Percentiles rank a stretch among this genome's conserved stretches.
phyloP scores from a whole-genome alignment of 176 grass and related monocot species.

The Thinopyrum elongatum region DNA sequence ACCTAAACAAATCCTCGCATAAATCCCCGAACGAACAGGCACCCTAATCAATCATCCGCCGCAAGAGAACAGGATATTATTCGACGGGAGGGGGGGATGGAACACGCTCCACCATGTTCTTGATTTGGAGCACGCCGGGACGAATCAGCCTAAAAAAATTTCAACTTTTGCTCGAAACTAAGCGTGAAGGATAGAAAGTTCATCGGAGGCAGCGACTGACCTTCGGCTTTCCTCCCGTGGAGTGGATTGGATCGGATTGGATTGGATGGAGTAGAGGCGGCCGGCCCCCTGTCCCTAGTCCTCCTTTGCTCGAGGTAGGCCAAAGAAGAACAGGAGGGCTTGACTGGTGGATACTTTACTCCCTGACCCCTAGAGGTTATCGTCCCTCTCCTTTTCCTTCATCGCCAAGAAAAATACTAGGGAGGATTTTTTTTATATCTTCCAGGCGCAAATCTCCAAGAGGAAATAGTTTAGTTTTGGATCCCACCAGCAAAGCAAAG shows the following conservation, averaged over 20 bases:
- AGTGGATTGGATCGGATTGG: slow-evolving; percentile 3
- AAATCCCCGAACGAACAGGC: not conserved
- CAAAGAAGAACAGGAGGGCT: slow-evolving; percentile 22
- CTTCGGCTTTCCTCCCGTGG: slow-evolving; percentile 11
- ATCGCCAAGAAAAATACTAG: not conserved
- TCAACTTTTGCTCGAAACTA: not conserved
- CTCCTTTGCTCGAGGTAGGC: slow-evolving; percentile 13
- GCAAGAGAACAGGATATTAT: not conserved
- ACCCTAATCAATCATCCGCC: slow-evolving; percentile 3
- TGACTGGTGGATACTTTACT: slow-evolving; percentile 29
- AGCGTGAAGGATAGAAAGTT: not conserved
- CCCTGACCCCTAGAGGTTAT: slow-evolving; percentile 15
- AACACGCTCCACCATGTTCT: slow-evolving; percentile 6
- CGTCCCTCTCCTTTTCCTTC: not conserved
- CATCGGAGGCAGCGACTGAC: slow-evolving; percentile 21
- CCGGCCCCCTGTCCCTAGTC: not conserved
- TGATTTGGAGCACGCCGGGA: slow-evolving; percentile 15
- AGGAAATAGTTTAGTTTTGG: not conserved
- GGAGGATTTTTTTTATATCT: slow-evolving; percentile 22
- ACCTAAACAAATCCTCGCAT: not conserved
- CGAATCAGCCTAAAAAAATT: not conserved
- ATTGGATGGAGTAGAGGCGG: slow-evolving; percentile 18
- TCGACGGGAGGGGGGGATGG: not conserved
- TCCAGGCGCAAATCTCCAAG: slow-evolving; percentile 26
- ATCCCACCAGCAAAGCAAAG: slow-evolving; percentile 28